Conservation (phyloP, 495 filamentous ascomycete species). For the Pyrenula aspistea region DNA sequence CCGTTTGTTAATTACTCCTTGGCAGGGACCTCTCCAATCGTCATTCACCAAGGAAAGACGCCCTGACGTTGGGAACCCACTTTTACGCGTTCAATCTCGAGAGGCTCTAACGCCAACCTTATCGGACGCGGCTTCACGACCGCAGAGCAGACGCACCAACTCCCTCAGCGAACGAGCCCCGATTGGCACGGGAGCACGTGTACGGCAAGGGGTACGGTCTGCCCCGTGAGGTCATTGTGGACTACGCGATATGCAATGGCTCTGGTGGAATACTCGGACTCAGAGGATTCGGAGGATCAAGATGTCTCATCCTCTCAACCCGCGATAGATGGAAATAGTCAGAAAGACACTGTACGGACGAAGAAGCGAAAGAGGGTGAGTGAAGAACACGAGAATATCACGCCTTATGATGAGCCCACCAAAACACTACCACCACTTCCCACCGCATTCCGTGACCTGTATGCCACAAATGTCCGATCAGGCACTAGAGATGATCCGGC, state of each 20-base stretch:
- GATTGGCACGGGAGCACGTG: too few species aligned
- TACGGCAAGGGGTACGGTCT: too few species aligned
- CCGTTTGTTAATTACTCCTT: too few species aligned
- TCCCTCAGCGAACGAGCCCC: too few species aligned
- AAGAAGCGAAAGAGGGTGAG: conserved; percentile 21
- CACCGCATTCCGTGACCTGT: conserved; percentile 73
- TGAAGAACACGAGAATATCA: neutral
- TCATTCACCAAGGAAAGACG: too few species aligned
- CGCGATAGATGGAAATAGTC: neutral
- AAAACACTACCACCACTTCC: conserved; percentile 69
- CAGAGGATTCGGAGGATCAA: conserved; percentile 31
- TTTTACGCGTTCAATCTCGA: too few species aligned
- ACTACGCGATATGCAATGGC: conserved; percentile 39
- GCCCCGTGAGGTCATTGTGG: too few species aligned
- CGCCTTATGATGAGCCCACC: neutral
- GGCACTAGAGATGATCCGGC: conserved; percentile 69
- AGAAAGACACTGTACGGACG: neutral
- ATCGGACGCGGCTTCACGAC: too few species aligned
- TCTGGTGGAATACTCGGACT: conserved; percentile 67
- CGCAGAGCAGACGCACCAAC: too few species aligned
- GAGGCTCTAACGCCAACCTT: too few species aligned
- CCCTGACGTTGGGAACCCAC: too few species aligned
- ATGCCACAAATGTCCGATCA: conserved; percentile 63
- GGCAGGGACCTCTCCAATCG: too few species aligned
- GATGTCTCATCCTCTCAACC: neutral